Evolutionary conservation across 179 eudicot species (phyloP), one percentile per base, ranked within the genome.

Genomic region (Drosera spatulata): DNA sequence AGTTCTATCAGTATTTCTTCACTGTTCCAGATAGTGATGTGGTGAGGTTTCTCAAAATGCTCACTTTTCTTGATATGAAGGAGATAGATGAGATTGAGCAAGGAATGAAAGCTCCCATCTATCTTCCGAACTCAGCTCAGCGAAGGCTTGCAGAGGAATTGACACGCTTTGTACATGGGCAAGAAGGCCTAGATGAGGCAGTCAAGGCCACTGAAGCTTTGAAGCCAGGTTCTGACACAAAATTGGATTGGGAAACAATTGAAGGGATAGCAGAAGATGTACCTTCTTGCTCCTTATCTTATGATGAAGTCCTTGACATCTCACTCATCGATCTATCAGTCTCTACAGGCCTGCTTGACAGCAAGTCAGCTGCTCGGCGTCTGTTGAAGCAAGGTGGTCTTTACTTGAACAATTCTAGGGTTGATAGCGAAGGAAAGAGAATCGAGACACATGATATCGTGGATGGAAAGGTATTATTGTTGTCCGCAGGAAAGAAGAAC

Each of bases 321-420:
- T 60, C 79, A 0, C 56, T 90, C 41, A 69, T 87, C 50, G 96
- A 90, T 71, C 74, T 90, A 5, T 81, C 85, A 14, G 97, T 90
- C 56, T 73, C 73, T 2, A 67, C 86, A 22, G 97, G 97, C 3
- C 73, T 90, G 80, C 64, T 90, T 6, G 88, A 83, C 63, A 82
- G 83, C 53, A 90, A 87, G 68, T 79, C 93, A 2, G 93, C 96
- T 66, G 97, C 86, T 4, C 77, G 88, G 2, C 82, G 96, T 13
- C 46, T 90, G 76, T 46, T 90, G 58, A 87, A 87, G 85, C 97
- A 90, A 73, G 96, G 97, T n/a, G 97, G 97, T 3, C 66, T 90
- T 48, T 90, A 90, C 69, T 61, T 90, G 67, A 90, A 87, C 60
- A 90, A 87, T 60, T 64, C 40, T 39, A 81, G 85, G 57, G 76